Base-by-base conservation (phyloP, 805 yeast species). In the Monosporozyma servazzii region DNA sequence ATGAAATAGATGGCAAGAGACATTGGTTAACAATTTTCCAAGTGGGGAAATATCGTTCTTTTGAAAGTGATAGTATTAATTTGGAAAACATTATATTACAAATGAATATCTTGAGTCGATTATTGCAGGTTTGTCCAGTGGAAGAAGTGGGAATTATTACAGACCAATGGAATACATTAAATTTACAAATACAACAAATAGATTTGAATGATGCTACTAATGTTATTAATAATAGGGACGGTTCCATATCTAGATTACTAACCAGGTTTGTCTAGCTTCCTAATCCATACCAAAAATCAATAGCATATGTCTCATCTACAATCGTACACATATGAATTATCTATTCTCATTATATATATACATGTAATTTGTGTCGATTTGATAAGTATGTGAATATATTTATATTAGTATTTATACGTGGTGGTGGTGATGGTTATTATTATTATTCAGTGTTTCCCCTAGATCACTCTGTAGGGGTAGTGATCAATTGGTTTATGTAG, bases 21-120 rank as follows among this genome's bases (percentile, higher is more conserved):
- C 27, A 45, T 31, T 88, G 96, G 96, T 73, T 81, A 25, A 79
- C 86, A 0, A 79, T 84, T 54, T 84, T 82, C 58, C 95, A 87
- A 58, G 81, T 84, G 3, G 86, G 86, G 3, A 84, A 85, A 65
- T 76, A 64, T 64, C 60, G 67, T 31, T 73, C 79, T 18, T 77
- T 79, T 7, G 65, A 65, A 23, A 71, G 69, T 29, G 57, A 68
- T 27, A 71, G 66, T 42, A 63, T 63, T 2, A 75, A 76, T 10
- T 61, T 66, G 5, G 64, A 62, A 15, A 58, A 74, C 9, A 53
- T 82, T 23, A 58, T 68, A 21, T 66, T 73, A 46, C 91, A 88
- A 63, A 62, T 81, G 58, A 73, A 73, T 15, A 65, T 86, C 1
- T 65, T 85, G 10, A 71, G 85, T 2, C 68, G 73, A 47, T 70